Conservation (phyloP, 352 stramenopile species). For the Globisporangium nagaii region DNA sequence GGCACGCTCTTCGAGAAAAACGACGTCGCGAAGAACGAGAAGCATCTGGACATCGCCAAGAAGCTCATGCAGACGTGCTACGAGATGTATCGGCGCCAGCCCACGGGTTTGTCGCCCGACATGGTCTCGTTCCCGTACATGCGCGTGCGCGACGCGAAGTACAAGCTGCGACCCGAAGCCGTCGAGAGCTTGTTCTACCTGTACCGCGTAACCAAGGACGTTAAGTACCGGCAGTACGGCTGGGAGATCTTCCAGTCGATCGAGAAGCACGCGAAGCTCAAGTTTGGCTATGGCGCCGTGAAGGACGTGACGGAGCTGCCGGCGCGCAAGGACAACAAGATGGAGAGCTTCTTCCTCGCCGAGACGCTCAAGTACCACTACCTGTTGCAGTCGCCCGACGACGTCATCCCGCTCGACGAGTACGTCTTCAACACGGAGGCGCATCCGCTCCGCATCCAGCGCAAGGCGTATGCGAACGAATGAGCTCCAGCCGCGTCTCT, state of each 20-base stretch:
- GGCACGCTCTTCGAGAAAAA: constrained; percentile 67
- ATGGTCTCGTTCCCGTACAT: constrained; percentile 86
- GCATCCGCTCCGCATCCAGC: constrained; percentile 82
- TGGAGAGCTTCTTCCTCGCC: constrained; percentile 98
- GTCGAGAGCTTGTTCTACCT: constrained; percentile 96
- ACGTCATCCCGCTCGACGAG: constrained; percentile 88
- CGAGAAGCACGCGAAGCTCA: constrained; percentile 89
- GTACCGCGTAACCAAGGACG: constrained; percentile 92
- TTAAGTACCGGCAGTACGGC: constrained; percentile 92
- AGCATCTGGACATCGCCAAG: constrained; percentile 85
- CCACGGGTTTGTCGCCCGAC: constrained; percentile 92
- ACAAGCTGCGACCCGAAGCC: constrained; percentile 94
- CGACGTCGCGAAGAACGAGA: constrained; percentile 64
- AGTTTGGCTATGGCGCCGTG: constrained; percentile 84
- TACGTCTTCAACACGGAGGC: constrained; percentile 97
- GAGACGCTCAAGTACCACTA: constrained; percentile 99
- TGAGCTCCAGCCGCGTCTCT: too few species aligned
- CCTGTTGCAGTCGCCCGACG: constrained; percentile 84
- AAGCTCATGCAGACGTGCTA: constrained; percentile 92
- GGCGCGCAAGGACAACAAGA: constrained; percentile 87
- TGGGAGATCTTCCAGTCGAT: constrained; percentile 95
- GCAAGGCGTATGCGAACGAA: constrained; percentile 1
- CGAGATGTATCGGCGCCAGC: constrained; percentile 91
- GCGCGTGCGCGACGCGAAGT: constrained; percentile 64
- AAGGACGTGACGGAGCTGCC: constrained; percentile 41